Evolutionary conservation across 495 filamentous ascomycete genomes (phyloP).

Genomic region (Penicillium coffeae): DNA sequence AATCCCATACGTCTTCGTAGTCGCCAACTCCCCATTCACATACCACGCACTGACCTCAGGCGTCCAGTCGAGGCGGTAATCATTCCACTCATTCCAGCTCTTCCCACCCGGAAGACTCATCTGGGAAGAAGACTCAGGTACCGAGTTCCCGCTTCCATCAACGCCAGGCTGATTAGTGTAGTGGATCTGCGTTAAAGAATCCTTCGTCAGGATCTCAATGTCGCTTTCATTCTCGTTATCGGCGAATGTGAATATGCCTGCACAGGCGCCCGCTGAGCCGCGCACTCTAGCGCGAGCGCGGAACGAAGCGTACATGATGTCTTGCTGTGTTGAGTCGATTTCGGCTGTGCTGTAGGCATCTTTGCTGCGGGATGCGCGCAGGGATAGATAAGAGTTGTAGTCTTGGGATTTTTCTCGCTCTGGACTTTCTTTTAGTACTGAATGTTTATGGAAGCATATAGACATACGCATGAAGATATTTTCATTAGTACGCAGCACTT

Average conservation of each 20-base stretch:
- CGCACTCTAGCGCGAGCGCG: not conserved
- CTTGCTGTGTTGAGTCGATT: not conserved
- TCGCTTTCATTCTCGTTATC: not conserved
- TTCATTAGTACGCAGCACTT: not conserved
- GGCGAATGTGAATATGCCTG: not conserved
- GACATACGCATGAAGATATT: not conserved
- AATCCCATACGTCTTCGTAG: not conserved
- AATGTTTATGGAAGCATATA: not conserved
- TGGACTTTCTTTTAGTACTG: not conserved
- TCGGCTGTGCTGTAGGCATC: not conserved
- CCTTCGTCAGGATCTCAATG: not conserved
- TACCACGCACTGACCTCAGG: not conserved
- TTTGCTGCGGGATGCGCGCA: not conserved
- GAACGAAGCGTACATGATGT: not conserved
- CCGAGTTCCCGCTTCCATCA: not conserved
- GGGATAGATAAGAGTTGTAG: not conserved
- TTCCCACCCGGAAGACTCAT: not conserved
- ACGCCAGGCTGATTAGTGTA: not conserved
- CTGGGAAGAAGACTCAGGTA: not conserved
- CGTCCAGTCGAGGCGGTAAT: not conserved
- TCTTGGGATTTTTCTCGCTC: not conserved
- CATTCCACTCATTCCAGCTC: not conserved
- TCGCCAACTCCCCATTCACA: not conserved
- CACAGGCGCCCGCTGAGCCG: not conserved
- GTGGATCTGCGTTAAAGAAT: not conserved